Evolutionary conservation across 2,329 filamentous ascomycete species (phyloP).

Genomic region (Colletotrichum siamense): DNA sequence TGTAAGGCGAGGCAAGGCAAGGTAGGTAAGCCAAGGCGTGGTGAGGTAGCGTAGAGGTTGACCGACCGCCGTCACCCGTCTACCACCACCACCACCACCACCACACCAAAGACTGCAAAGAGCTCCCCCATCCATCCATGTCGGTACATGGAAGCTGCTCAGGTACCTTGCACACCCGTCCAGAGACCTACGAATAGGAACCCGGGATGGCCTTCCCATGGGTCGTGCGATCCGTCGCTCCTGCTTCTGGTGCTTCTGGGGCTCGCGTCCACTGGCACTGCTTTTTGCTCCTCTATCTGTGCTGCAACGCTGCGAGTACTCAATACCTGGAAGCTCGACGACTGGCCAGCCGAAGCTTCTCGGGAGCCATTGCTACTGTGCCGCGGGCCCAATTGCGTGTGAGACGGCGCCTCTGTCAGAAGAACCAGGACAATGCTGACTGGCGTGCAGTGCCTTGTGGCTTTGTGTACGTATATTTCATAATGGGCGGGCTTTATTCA

Average conservation of each 20-base stretch:
- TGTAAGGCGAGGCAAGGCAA: neutral
- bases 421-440: neutral
- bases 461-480: neutral
- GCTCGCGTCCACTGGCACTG: neutral
- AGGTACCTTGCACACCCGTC: slow-evolving; percentile 21
- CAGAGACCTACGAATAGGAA: neutral
- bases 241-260: neutral
- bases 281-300: neutral
- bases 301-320: neutral
- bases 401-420: neutral
- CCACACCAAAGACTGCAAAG: neutral
- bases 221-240: neutral
- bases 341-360: neutral
- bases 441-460: neutral
- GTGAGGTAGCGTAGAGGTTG: neutral
- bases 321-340: neutral
- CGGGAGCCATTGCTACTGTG: neutral
- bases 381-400: neutral
- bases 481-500: neutral
- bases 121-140: neutral
- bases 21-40: neutral
- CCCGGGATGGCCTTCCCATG: neutral
- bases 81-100: neutral
- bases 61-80: slow-evolving; percentile 4
- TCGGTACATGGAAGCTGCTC: slow-evolving; percentile 12